Conservation (phyloP, 768 basidiomycete species). For the Lactarius sanguifluus region DNA sequence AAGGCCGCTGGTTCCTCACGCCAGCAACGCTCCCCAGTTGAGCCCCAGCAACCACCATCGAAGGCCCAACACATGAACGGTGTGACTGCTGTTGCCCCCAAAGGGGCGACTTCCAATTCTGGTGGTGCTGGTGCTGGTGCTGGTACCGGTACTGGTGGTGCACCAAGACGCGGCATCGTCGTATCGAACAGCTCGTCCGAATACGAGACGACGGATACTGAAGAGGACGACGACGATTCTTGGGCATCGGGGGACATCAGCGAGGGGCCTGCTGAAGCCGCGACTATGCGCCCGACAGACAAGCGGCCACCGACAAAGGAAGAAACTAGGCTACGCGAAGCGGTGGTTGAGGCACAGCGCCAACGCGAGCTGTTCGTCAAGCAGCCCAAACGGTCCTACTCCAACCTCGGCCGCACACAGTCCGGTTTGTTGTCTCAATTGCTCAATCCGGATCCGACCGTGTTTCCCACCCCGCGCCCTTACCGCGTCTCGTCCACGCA, state of each 20-base stretch:
- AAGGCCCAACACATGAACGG: constrained; percentile 30
- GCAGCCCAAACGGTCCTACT: constrained; percentile 63
- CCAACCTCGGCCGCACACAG: constrained; percentile 51
- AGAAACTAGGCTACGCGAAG: constrained; percentile 43
- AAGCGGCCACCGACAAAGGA: constrained; percentile 30
- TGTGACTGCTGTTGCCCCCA: constrained; percentile 28
- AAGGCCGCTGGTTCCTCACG: constrained; percentile 22
- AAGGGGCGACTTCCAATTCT: constrained; percentile 1
- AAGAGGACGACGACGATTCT: constrained; percentile 50
- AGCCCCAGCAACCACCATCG: constrained; percentile 10
- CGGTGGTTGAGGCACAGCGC: constrained; percentile 60
- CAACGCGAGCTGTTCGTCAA: constrained; percentile 74
- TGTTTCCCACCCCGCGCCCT: constrained; percentile 59
- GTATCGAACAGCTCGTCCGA: constrained; percentile 49
- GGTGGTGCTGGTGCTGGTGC: neutral
- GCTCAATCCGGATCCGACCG: constrained; percentile 66
- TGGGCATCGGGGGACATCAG: constrained; percentile 62
- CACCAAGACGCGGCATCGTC: constrained; percentile 40
- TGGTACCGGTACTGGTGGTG: neutral
- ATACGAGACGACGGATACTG: constrained; percentile 52
- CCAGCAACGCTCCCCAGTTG: constrained; percentile 18
- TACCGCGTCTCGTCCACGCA: constrained; percentile 52
- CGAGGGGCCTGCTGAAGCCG: constrained; percentile 33
- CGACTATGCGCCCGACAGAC: constrained; percentile 27
- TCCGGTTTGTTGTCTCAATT: constrained; percentile 66